Base-by-base conservation (phyloP, 2,329 filamentous ascomycete species). In the Botrytis porri region DNA sequence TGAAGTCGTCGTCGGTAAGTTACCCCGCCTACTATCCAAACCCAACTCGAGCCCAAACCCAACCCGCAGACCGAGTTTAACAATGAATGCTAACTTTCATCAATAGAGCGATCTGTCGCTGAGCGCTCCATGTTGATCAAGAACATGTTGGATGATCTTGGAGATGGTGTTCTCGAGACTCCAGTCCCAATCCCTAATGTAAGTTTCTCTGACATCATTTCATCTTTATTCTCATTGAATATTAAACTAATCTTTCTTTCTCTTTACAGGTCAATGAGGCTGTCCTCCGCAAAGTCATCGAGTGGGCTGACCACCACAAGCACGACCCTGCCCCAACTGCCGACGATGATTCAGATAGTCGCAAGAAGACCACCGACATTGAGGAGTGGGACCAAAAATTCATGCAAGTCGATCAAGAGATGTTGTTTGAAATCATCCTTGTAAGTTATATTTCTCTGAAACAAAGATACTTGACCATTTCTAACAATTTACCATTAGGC, bases 361-460 rank as follows among this genome's bases (percentile, higher is more conserved):
- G 96, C 79, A 98, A 98, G 88, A 98, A 97, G 89, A 97, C 95
- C 1, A 98, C 96, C 64, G 96, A 99, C 80, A 99, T 99, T 77
- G 96, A 98, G 74, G 96, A 99, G 84, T 99, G 96, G 96, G 96
- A 99, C 80, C 95, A 98, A 84, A 99, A 99, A 85, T 99, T 98
- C 84, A 98, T 99, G 96, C 95, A 98, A 84, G 96, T 99, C 29
- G 96, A 99, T 82, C 96, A 99, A 82, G 96, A 99, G 85, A 98
- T 99, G 96, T 89, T 99, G 2, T 99, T 99, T 78, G 96, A 99
- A 86, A 98, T 99, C 81, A 99, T 99, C 79, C 88, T 99, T 39
- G 94, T 96, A 88, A 74, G 91, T 86, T 25, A 32, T 22, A 32
- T 60, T 32, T n/a, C 20, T 37, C 14, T 20, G 20, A 62, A 39